These are phyloP conservation scores for Erigeron philadelphicus DNA, from an alignment of 140 eudicot species.

Conservation along the genomic window DNA sequence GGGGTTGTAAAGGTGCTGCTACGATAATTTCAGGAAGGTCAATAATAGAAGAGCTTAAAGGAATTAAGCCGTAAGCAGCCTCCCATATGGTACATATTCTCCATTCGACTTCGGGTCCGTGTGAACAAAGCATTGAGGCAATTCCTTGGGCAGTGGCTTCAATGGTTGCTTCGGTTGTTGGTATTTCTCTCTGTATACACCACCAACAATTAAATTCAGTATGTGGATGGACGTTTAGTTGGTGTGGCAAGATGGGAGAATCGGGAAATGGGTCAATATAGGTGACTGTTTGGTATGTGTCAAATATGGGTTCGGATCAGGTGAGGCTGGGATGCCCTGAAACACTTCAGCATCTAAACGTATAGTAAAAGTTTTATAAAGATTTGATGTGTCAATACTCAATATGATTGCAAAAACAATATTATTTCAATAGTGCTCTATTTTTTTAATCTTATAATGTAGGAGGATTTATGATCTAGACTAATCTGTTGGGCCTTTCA, in stretches of 20 bases:
- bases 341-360: too few species aligned
- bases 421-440: too few species aligned
- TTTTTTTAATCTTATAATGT: too few species aligned
- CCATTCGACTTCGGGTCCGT: slow-evolving; percentile 99
- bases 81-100: slow-evolving; percentile 99
- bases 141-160: slow-evolving; percentile 99
- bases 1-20: slow-evolving; percentile 94
- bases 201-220: background rate
- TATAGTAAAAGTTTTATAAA: too few species aligned
- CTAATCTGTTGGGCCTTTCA: too few species aligned
- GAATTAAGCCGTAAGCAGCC: slow-evolving; percentile 97
- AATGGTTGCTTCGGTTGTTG: slow-evolving; percentile 79
- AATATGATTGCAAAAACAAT: too few species aligned
- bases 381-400: too few species aligned
- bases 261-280: background rate
- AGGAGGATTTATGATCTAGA: too few species aligned
- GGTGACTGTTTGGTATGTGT: background rate
- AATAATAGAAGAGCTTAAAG: slow-evolving; percentile 79
- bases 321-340: too few species aligned
- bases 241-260: background rate
- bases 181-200: slow-evolving; percentile 54
- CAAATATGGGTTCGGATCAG: too few species aligned
- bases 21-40: slow-evolving; percentile 95
- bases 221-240: background rate
- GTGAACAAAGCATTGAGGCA: slow-evolving; percentile 96